Base-by-base conservation (phyloP, 257 asterid species). In the Solanum commersonii region DNA sequence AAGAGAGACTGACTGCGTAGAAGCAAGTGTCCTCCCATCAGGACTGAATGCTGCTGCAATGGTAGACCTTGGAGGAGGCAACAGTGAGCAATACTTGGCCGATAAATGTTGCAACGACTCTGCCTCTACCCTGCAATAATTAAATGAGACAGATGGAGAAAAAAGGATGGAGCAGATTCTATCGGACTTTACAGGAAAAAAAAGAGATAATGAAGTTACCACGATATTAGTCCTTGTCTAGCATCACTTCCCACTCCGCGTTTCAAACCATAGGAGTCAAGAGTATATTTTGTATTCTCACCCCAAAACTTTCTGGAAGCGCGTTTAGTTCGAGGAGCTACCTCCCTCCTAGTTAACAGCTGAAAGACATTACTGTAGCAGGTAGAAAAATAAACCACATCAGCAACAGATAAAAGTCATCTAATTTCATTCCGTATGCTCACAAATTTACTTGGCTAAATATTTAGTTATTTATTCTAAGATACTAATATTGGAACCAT, bases 1-100 rank as follows among this genome's bases (percentile, higher is more conserved):
- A 82, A 49, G 70, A 49, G 78, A 79, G 84, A 89, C 89, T 92
- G 83, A 97, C 99, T 97, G 99, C 31, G 99, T 97, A 86, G 99
- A 97, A 85, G 99, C 99, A 91, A 97, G 98, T 70, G 94, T 94
- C 88, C 91, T 93, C 59, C 98, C 99, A 90, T 97, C 98, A 86
- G 99, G 95, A 92, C 98, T 94, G 90, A 97, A 97, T 40, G 99
- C 98, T 78, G 98, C 99, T n/a, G 99, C 99, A 87, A 97, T 97
- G 85, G 99, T 97, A 67, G 99, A 97, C 93, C 98, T 94, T 14
- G 99, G 99, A 89, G 99, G 98, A 89, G 99, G 99, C 63, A 90
- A 85, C 40, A 97, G 91, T 78, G 99, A 95, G 87, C 99, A 95
- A 89, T 97, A 97, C 84, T 93, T 95, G 86, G 99, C 98, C 65